Evolutionary conservation across 2,329 filamentous ascomycete genomes (phyloP).

Genomic region (Fusarium robinianum): DNA sequence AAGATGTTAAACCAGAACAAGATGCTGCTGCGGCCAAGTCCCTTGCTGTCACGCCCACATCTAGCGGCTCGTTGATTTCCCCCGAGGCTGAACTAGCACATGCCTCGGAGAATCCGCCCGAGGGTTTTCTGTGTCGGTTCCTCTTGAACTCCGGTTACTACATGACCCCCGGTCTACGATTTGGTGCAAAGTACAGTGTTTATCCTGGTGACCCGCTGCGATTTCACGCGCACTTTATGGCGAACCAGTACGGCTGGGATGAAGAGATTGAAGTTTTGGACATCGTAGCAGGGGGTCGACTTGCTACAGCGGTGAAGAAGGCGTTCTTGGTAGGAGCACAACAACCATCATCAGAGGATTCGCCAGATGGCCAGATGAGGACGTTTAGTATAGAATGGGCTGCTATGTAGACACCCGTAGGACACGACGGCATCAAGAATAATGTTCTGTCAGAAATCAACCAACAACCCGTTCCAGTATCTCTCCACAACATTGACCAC

Average conservation of each 20-base stretch:
- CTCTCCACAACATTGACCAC: background rate
- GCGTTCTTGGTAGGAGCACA: conserved; percentile 83
- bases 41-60: conserved; percentile 44
- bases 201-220: conserved; percentile 94
- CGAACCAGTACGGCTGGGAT: conserved; percentile 83
- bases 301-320: conserved; percentile 97
- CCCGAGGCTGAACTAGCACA: conserved; percentile 15
- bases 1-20: conserved; percentile 12
- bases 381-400: conserved; percentile 93
- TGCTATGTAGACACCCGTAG: conserved; percentile 68
- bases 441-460: conserved; percentile 11
- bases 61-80: conserved; percentile 40
- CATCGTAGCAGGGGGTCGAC: conserved; percentile 79
- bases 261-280: conserved; percentile 84
- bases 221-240: conserved; percentile 94
- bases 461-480: background rate
- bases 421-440: conserved; percentile 16
- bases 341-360: conserved; percentile 43
- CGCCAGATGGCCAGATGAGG: conserved; percentile 55
- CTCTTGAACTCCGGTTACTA: conserved; percentile 81
- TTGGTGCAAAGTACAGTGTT: conserved; percentile 91
- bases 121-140: conserved; percentile 72
- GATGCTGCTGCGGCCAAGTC: conserved; percentile 26
- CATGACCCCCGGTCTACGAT: conserved; percentile 88
- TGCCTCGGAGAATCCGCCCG: conserved; percentile 18